Percentiles rank a stretch among this genome's conserved stretches.
Conservation (phyloP, 768 basidiomycete genomes). For the Naganishia antarctica region DNA sequence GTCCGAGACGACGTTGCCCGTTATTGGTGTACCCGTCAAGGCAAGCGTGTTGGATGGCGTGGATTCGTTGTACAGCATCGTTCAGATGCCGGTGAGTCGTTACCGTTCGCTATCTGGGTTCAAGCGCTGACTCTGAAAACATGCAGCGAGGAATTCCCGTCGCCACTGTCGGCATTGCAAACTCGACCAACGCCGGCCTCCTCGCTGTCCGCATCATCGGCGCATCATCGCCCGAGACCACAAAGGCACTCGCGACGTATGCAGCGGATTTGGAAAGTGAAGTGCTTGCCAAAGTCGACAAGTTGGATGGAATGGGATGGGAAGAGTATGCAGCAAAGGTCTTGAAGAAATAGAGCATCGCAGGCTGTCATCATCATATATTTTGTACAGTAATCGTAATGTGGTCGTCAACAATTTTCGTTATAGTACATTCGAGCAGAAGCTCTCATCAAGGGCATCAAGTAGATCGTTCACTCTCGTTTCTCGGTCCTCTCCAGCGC, state of each 20-base stretch:
- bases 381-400: slow-evolving; percentile 9
- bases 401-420: background rate
- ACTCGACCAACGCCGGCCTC: slow-evolving; percentile 85
- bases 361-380: background rate
- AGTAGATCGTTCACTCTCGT: no score
- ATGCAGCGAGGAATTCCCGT: slow-evolving; percentile 87
- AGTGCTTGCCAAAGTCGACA: slow-evolving; percentile 73
- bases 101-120: background rate
- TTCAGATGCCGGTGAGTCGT: slow-evolving; percentile 89
- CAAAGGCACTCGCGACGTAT: slow-evolving; percentile 68
- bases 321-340: slow-evolving; percentile 61
- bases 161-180: slow-evolving; percentile 95
- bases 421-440: no score
- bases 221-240: slow-evolving; percentile 63
- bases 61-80: slow-evolving; percentile 93
- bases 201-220: slow-evolving; percentile 83
- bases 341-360: slow-evolving; percentile 43
- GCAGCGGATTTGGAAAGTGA: slow-evolving; percentile 65
- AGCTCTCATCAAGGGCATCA: no score
- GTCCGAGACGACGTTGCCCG: slow-evolving; percentile 82
- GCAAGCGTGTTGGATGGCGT: slow-evolving; percentile 90
- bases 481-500: no score
- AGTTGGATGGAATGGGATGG: slow-evolving; percentile 75
- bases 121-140: background rate
- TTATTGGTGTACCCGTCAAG: slow-evolving; percentile 95